These are phyloP conservation scores for Ulota crispa DNA, from an alignment of 225 moss, liverwort and hornwort genomes.

Conservation along the genomic window DNA sequence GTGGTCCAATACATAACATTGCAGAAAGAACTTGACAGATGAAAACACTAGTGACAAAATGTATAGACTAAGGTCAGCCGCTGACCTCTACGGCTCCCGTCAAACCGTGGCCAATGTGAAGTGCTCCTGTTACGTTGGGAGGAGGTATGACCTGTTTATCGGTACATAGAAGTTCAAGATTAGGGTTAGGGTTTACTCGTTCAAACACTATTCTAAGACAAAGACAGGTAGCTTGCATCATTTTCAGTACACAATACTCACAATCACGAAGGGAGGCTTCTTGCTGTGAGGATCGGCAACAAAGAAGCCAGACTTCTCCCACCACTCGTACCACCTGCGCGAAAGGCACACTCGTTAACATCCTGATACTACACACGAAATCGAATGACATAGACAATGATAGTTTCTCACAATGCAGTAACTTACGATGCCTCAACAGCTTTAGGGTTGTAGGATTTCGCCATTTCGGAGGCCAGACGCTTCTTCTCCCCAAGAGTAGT, in stretches of 20 bases:
- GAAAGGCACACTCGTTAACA: slow-evolving; percentile 17
- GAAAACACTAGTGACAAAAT: neutral
- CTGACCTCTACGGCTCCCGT: slow-evolving; percentile 80
- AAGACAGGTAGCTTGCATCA: neutral
- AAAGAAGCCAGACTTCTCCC: slow-evolving; percentile 89
- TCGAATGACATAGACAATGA: neutral
- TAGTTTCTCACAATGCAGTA: neutral
- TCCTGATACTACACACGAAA: neutral
- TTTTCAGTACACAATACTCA: slow-evolving; percentile 35
- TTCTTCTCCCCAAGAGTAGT: slow-evolving; percentile 81
- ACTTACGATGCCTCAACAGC: slow-evolving; percentile 93
- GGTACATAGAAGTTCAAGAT: slow-evolving; percentile 5
- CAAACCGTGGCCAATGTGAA: slow-evolving; percentile 94
- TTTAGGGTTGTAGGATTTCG: slow-evolving; percentile 83
- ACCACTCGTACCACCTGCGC: slow-evolving; percentile 95
- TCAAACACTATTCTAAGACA: neutral
- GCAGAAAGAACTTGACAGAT: neutral
- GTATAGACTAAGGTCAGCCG: neutral
- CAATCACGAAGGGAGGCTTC: slow-evolving; percentile 82
- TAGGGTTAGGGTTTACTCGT: slow-evolving; percentile 5
- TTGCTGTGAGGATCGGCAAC: slow-evolving; percentile 65
- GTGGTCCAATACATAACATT: neutral
- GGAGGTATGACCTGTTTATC: slow-evolving; percentile 76
- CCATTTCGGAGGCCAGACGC: slow-evolving; percentile 75
- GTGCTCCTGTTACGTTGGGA: slow-evolving; percentile 94